phyloP scores from a whole-genome alignment of 768 basidiomycete species.

The Exidia glandulosa region DNA sequence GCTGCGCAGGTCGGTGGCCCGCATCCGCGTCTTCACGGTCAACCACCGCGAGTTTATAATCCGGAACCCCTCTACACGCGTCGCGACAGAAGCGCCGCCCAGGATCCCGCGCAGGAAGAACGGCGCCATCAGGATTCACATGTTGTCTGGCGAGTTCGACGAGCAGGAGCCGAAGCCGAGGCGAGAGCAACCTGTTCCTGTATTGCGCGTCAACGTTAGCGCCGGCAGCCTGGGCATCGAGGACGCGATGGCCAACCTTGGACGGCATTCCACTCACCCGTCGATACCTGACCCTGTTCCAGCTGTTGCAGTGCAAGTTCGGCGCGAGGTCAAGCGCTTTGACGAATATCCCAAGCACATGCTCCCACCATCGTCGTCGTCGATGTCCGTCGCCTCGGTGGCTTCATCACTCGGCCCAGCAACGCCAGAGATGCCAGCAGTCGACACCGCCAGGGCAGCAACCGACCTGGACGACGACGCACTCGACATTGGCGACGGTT shows the following conservation, averaged over 20 bases:
- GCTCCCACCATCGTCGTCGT: too few relatives aligned
- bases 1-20: slow-evolving; percentile 44
- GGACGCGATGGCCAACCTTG: too few relatives aligned
- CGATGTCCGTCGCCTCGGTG: too few relatives aligned
- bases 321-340: too few relatives aligned
- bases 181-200: too few relatives aligned
- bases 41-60: slow-evolving; percentile 33
- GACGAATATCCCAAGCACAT: too few relatives aligned
- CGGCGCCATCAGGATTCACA: background rate
- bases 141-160: background rate
- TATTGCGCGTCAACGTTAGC: too few relatives aligned
- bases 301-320: too few relatives aligned
- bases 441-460: background rate
- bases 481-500: background rate
- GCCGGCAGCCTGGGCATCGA: too few relatives aligned
- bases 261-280: background rate
- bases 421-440: background rate
- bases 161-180: background rate
- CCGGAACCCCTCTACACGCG: slow-evolving; percentile 13
- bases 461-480: background rate
- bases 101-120: too few relatives aligned
- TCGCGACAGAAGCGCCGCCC: too few relatives aligned
- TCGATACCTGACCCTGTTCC: background rate
- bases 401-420: background rate
- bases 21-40: slow-evolving; percentile 52